Conservation (phyloP, 2,329 filamentous ascomycete species). For the Orbilia ellipsospora region DNA sequence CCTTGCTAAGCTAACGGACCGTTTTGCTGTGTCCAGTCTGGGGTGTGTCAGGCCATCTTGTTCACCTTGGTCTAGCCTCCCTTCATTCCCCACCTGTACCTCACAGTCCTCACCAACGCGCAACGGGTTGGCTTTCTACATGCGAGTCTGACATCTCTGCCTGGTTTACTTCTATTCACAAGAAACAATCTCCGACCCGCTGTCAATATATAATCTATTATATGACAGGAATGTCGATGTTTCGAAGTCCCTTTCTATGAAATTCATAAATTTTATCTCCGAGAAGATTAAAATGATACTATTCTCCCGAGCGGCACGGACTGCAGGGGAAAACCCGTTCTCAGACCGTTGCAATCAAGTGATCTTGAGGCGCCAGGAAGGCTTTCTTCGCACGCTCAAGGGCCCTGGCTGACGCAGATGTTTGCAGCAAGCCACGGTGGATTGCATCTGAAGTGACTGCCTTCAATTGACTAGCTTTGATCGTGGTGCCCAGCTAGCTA, state of each 20-base stretch:
- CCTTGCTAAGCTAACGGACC: too few relatives aligned
- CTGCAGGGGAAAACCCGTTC: constrained; percentile 25
- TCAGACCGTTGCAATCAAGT: constrained; percentile 44
- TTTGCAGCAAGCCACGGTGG: constrained; percentile 13
- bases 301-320: constrained; percentile 17
- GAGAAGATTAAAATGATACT: not conserved
- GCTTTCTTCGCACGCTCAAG: constrained; percentile 29
- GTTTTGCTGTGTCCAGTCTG: too few relatives aligned
- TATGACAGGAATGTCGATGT: too few relatives aligned
- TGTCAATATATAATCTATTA: too few relatives aligned
- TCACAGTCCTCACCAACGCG: too few relatives aligned
- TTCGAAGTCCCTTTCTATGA: not conserved
- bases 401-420: constrained; percentile 27
- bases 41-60: too few relatives aligned
- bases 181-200: too few relatives aligned
- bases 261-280: constrained; percentile 16
- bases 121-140: too few relatives aligned
- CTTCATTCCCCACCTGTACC: too few relatives aligned
- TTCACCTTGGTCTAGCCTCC: too few relatives aligned
- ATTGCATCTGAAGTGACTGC: constrained; percentile 11
- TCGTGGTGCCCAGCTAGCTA: not conserved
- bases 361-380: constrained; percentile 48
- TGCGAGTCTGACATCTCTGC: too few relatives aligned
- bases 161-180: too few relatives aligned
- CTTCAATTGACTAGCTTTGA: not conserved